Conservation (phyloP, 352 stramenopile genomes). For the Globisporangium rhizosaccharum region DNA sequence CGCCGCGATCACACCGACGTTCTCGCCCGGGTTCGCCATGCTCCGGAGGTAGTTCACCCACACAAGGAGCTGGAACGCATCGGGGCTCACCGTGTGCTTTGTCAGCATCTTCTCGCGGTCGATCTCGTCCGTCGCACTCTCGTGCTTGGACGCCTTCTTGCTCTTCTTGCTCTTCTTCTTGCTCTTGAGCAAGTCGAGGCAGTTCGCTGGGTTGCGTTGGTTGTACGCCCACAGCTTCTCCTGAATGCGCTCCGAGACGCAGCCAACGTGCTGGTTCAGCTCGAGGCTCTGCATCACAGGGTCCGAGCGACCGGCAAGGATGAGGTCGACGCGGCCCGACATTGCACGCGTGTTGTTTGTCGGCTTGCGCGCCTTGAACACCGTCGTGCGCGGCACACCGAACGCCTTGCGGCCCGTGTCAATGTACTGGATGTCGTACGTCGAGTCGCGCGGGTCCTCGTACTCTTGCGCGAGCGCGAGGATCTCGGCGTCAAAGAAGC, state of each 20-base stretch:
- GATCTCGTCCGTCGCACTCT: conserved; percentile 29
- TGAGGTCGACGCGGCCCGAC: conserved; percentile 77
- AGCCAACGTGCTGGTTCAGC: conserved; percentile 80
- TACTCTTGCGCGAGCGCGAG: conserved; percentile 53
- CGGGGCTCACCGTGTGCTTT: conserved; percentile 67
- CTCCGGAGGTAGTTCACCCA: conserved; percentile 98
- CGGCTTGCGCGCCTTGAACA: conserved; percentile 68
- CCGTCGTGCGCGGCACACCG: conserved; percentile 62
- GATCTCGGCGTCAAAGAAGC: conserved; percentile 68
- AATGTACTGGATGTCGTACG: conserved; percentile 85
- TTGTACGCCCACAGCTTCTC: conserved; percentile 75
- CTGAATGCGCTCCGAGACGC: conserved; percentile 86
- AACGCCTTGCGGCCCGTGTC: conserved; percentile 82
- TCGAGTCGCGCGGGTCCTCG: conserved; percentile 60
- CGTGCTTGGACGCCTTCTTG: conserved; percentile 55
- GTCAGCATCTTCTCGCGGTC: conserved; percentile 70
- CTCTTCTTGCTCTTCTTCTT: conserved; percentile 78
- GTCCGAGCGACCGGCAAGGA: conserved; percentile 61
- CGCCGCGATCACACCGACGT: conserved; percentile 97
- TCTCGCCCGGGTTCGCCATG: conserved; percentile 96
- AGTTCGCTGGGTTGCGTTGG: conserved; percentile 65
- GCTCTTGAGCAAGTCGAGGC: conserved; percentile 49
- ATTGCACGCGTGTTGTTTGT: conserved; percentile 70
- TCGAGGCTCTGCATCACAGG: conserved; percentile 86
- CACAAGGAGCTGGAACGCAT: conserved; percentile 92